Base-by-base conservation (phyloP, 805 yeast species). In the Clavispora vitiphila region DNA sequence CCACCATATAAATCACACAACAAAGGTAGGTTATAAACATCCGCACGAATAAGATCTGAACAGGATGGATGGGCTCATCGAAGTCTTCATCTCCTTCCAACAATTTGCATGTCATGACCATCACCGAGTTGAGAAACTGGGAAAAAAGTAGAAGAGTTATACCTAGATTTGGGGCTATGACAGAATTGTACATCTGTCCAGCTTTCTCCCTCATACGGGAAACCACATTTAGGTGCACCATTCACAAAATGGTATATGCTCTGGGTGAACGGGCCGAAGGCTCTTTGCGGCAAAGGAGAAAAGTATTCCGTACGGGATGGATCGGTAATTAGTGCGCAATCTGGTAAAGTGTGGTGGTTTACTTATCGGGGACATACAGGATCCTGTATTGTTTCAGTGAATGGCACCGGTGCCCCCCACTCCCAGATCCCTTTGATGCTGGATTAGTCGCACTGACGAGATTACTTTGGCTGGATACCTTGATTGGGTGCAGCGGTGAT, bases 101-200 rank as follows among this genome's bases (percentile, higher is more conserved):
- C n/a, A 87, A 62, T 56, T 86, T 83, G 49, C 95, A 83, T 4
- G 85, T 74, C 6, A 83, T 74, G 5, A 83, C 74, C 96, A 87
- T 87, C 21, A 81, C 57, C 2, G 90, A 79, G 57, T 85, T 86
- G 69, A 83, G 83, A 38, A 86, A 69, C 56, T 85, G 91, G 3
- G 90, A 75, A 9, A 76, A 40, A 6, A 85, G 59, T 20, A 83
- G 64, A 19, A 83, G 67, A 6, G 75, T 55, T 19, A 84, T 60
- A 0, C 96, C 96, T 16, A 45, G 40, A 23, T 52, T 52, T 10
- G 55, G 55, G 15, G 25, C 11, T 22, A 51, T 30, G 22, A 34
- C 39, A 9, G 36, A 34, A 11, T 22, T 34, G 32, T 46, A 48
- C n/a, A 44, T 15, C 12, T 21, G 16, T 24, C 5, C 19, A 18